phyloP scores from a whole-genome alignment of 768 basidiomycete species.

The Lentinula boryana region DNA sequence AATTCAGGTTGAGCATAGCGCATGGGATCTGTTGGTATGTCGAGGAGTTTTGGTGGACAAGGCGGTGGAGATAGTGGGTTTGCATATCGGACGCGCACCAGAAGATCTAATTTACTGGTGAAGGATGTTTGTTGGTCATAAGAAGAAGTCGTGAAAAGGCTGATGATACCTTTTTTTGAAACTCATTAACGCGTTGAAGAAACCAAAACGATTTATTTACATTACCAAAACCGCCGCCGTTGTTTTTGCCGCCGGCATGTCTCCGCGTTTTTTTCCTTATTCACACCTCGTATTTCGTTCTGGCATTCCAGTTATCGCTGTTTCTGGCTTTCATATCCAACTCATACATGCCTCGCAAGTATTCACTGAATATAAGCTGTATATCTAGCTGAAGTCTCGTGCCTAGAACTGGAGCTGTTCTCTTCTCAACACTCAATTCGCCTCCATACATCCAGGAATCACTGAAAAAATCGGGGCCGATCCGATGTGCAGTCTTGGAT shows the following conservation, averaged over 20 bases:
- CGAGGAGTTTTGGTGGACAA: slow-evolving; percentile 92
- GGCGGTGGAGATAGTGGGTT: slow-evolving; percentile 95
- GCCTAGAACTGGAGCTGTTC: slow-evolving; percentile 46
- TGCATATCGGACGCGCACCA: slow-evolving; percentile 88
- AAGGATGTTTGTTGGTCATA: slow-evolving; percentile 25
- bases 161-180: slow-evolving; percentile 43
- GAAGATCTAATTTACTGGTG: slow-evolving; percentile 68
- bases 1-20: slow-evolving; percentile 88
- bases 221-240: neutral
- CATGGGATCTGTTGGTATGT: slow-evolving; percentile 84
- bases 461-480: slow-evolving; percentile 43
- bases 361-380: neutral
- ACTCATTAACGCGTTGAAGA: slow-evolving; percentile 31
- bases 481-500: slow-evolving; percentile 56
- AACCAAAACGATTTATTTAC: neutral
- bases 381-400: slow-evolving; percentile 6
- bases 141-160: neutral
- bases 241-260: slow-evolving; percentile 4
- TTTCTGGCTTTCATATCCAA: slow-evolving; percentile 61
- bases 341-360: slow-evolving; percentile 50
- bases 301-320: slow-evolving; percentile 27
- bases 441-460: slow-evolving; percentile 22
- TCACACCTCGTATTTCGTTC: slow-evolving; percentile 1
- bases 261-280: neutral
- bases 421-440: slow-evolving; percentile 35